These are phyloP conservation scores for Coniella lustricola DNA, from an alignment of 2,329 filamentous ascomycete species.

Conservation along the genomic window DNA sequence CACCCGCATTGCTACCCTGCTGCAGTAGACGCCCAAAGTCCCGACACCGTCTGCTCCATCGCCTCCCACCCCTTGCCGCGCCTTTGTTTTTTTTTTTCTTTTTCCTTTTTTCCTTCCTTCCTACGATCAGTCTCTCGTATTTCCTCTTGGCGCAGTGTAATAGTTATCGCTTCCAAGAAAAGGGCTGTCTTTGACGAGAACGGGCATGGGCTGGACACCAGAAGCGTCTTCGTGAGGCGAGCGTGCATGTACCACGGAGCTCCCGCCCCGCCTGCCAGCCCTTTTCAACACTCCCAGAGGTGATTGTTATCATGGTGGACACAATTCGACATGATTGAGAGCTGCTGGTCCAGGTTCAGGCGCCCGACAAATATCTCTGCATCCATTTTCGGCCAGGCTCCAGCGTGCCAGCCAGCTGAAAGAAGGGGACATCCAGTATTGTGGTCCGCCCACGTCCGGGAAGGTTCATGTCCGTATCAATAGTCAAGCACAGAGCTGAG, in stretches of 20 bases:
- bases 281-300: no score
- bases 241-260: no score
- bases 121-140: neutral
- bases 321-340: neutral
- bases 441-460: neutral
- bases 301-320: no score
- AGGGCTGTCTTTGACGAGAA: no score
- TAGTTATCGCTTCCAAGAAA: neutral
- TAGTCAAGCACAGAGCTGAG: slow-evolving; percentile 3
- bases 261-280: neutral
- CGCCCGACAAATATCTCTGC: no score
- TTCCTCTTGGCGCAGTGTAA: neutral
- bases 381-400: no score
- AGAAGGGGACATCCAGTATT: neutral
- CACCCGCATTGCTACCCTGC: neutral
- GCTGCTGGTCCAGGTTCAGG: no score
- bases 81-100: neutral
- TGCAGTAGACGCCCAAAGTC: neutral
- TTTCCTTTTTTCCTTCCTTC: neutral
- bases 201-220: no score
- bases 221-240: no score
- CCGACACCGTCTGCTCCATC: neutral
- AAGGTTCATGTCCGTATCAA: neutral
- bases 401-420: no score
- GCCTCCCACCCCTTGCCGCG: neutral